Percentiles rank a stretch among this genome's conserved stretches.
phyloP scores from a whole-genome alignment of 306 rosid species.

The Carpinus viminea region DNA sequence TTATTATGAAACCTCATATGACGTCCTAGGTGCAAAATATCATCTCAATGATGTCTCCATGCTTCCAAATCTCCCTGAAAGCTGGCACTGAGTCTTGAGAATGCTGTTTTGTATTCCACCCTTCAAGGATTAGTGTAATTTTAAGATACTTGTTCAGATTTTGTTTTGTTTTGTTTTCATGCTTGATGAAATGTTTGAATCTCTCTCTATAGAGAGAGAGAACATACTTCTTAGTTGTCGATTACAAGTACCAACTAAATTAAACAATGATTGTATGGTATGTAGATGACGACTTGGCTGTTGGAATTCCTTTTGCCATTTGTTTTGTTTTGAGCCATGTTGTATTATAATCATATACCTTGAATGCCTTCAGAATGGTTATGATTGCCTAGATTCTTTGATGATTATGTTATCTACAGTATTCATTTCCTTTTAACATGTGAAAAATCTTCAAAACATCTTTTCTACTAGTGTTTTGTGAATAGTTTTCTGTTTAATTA shows the following conservation, averaged over 20 bases:
- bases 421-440: slow-evolving; percentile 1
- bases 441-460: background rate
- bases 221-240: too few relatives aligned
- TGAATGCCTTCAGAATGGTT: background rate
- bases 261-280: too few relatives aligned
- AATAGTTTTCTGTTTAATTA: slow-evolving; percentile 12
- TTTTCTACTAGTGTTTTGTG: background rate
- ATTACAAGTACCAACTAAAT: too few relatives aligned
- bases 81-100: background rate
- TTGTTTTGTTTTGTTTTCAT: too few relatives aligned
- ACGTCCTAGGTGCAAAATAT: background rate
- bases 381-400: slow-evolving; percentile 3
- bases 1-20: background rate
- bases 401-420: slow-evolving; percentile 12
- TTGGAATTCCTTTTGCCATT: background rate
- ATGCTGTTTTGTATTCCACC: background rate
- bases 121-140: background rate
- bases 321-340: slow-evolving; percentile 11
- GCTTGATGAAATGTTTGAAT: too few relatives aligned
- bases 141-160: background rate
- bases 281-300: too few relatives aligned
- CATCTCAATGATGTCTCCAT: slow-evolving; percentile 11
- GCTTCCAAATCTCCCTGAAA: slow-evolving; percentile 9
- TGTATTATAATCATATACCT: background rate
- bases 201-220: too few relatives aligned